Base-by-base conservation (phyloP, 73 alveolate species). In the Paramecium octaurelia region DNA sequence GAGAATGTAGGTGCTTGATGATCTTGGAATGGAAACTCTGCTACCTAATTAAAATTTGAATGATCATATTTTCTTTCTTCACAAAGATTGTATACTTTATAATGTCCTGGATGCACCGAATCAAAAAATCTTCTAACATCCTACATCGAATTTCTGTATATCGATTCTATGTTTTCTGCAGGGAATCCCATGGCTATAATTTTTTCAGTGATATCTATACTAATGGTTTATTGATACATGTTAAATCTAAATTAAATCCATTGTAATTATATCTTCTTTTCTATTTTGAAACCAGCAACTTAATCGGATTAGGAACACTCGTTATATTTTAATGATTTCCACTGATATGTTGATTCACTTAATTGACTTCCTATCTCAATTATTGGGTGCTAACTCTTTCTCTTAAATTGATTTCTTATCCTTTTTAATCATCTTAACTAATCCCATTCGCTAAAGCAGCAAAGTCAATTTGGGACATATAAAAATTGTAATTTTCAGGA, bases 101-200 rank as follows among this genome's bases (percentile, higher is more conserved):
- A 98, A 59, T 94, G 92, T 23, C 86, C 93, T 35, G 92, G 93
- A 88, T 97, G 99, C 46, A 95, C 88, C 34, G 96, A 86, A 85
- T 95, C 92, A 87, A 97, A 95, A 93, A 97, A 97, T 35, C 96
- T 92, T 50, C 76, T 85, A 8, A 96, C 98, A 58, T 95, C 95
- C 42, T 85, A 54, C 93, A 93, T 92, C 1, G 97, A 85, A 90
- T 97, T 97, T 87, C 99, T 89, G 93, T 96, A 97, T 9, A 96
- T 59, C n/a, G 97, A 89, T 76, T 96, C 98, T 48, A 95, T 87
- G 1, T 96, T 97, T 69, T 88, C 94, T 8, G 98, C 97, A 54
- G 99, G 99, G 48, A 93, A 96, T 8, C 99, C 98, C 99, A 97
- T 96, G 10, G 99, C 99, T 16, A 96, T 95, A 24, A 97, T 95